These are phyloP conservation scores for Cucurbita moschata DNA, from an alignment of 306 rosid species.

Conservation along the genomic window DNA sequence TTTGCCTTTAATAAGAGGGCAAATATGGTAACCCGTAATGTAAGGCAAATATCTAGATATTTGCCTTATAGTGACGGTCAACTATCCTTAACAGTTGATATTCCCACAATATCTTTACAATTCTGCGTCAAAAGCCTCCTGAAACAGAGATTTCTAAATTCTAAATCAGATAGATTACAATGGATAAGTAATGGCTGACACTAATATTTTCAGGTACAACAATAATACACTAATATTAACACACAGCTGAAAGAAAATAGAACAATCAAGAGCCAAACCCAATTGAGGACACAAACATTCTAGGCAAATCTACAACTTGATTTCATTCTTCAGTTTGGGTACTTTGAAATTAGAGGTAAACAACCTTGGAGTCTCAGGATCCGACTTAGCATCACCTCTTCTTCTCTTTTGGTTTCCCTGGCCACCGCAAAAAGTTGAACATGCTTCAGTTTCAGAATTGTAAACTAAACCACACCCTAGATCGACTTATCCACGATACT, in stretches of 20 bases:
- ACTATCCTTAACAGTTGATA: too few relatives aligned
- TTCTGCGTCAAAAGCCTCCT: background rate
- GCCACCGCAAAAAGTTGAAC: background rate
- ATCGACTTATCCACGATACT: background rate
- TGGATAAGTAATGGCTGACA: background rate
- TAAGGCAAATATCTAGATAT: too few relatives aligned
- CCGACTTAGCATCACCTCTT: background rate
- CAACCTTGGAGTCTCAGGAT: conserved; percentile 3
- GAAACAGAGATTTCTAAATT: background rate
- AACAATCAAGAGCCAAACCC: background rate
- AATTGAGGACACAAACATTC: background rate
- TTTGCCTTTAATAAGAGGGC: too few relatives aligned
- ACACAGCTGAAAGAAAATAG: background rate
- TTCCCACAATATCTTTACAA: background rate
- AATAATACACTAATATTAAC: background rate
- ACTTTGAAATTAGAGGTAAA: conserved; percentile 5
- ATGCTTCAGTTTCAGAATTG: background rate
- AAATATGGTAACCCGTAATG: too few relatives aligned
- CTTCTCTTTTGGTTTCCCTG: background rate
- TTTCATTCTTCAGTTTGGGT: conserved; percentile 7
- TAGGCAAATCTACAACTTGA: background rate
- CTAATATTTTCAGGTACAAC: background rate
- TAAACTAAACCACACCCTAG: background rate
- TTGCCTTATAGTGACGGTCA: too few relatives aligned
- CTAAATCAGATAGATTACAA: background rate